phyloP scores from a whole-genome alignment of 345 rosid genomes.

The Litchi chinensis region DNA sequence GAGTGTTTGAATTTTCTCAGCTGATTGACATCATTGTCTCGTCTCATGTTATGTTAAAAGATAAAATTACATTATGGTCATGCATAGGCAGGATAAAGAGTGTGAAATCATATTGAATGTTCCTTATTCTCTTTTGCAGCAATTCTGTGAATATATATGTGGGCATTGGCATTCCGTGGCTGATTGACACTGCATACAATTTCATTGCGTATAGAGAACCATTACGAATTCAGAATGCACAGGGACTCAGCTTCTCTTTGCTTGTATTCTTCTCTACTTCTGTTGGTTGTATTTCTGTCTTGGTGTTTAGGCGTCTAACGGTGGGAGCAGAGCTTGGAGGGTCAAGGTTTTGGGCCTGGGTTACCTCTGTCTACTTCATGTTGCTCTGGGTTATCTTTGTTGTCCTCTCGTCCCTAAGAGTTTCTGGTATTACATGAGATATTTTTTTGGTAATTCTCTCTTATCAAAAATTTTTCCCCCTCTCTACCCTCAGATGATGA shows the following conservation, averaged over 20 bases:
- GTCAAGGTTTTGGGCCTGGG: constrained; percentile 87
- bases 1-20: not conserved
- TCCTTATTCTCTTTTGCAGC: constrained; percentile 35
- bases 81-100: not conserved
- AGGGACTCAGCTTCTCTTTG: constrained; percentile 82
- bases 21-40: not conserved
- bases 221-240: constrained; percentile 55
- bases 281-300: constrained; percentile 72
- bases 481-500: no score
- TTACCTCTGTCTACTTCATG: constrained; percentile 64
- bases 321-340: constrained; percentile 93
- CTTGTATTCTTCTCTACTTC: constrained; percentile 81
- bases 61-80: not conserved
- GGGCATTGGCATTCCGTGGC: constrained; percentile 95
- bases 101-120: not conserved
- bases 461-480: not conserved
- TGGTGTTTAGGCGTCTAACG: constrained; percentile 69
- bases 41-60: not conserved
- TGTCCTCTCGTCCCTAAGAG: constrained; percentile 71
- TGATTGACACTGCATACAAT: constrained; percentile 85
- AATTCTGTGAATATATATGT: constrained; percentile 92
- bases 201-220: constrained; percentile 69
- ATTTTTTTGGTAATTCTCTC: not conserved
- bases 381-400: constrained; percentile 79
- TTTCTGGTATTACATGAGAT: constrained; percentile 60